Evolutionary conservation across 2,329 filamentous ascomycete genomes (phyloP).

Genomic region (Chrysosporium keratinophilum): DNA sequence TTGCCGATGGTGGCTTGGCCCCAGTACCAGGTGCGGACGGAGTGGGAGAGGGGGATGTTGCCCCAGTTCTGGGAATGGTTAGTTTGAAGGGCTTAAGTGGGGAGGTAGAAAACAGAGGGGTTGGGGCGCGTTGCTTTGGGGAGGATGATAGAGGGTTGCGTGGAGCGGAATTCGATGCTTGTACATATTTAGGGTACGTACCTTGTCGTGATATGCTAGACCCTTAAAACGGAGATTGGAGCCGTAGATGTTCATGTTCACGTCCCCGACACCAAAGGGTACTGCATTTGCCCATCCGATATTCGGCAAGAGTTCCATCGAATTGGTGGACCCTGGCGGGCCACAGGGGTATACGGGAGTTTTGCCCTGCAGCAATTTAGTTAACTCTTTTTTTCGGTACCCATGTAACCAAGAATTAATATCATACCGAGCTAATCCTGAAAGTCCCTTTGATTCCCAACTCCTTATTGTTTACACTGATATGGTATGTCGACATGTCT

Average conservation of each 20-base stretch:
- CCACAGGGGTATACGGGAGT: slow-evolving; percentile 10
- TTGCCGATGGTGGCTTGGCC: slow-evolving; percentile 36
- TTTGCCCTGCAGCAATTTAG: background rate
- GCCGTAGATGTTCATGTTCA: slow-evolving; percentile 26
- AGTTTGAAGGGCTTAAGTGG: background rate
- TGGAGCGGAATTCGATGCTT: background rate
- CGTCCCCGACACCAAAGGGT: slow-evolving; percentile 26
- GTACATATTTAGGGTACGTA: slow-evolving; percentile 10
- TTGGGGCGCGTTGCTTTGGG: background rate
- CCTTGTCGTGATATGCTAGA: slow-evolving; percentile 40
- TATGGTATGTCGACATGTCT: slow-evolving; percentile 15
- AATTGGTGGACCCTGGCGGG: background rate
- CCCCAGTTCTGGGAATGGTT: slow-evolving; percentile 34
- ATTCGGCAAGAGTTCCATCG: slow-evolving; percentile 24
- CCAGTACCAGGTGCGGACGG: slow-evolving; percentile 34
- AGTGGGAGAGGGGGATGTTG: slow-evolving; percentile 27
- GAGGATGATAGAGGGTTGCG: background rate
- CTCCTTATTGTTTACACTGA: slow-evolving; percentile 9
- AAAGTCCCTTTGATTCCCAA: slow-evolving; percentile 15
- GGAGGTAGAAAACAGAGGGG: background rate
- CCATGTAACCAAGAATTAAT: background rate
- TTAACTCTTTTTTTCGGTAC: background rate
- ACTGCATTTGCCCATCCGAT: slow-evolving; percentile 34
- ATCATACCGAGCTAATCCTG: slow-evolving; percentile 12
- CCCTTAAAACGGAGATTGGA: slow-evolving; percentile 28